Conservation (phyloP, 805 yeast genomes). For the Saccharomycopsis capsularis region DNA sequence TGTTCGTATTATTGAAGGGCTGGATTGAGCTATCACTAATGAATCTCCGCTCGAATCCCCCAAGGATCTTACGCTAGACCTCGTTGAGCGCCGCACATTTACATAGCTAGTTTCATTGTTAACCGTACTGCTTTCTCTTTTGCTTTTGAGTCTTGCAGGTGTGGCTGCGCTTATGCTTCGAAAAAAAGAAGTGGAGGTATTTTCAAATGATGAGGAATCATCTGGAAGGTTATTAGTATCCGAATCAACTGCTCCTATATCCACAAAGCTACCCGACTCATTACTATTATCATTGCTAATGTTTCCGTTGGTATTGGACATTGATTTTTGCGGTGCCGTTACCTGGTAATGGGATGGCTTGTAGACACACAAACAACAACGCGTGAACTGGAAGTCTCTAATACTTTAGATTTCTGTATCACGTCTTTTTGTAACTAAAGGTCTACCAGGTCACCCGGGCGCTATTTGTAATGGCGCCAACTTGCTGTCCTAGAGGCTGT, state of each 20-base stretch:
- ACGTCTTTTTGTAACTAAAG: too few species aligned
- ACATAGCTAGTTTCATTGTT: not conserved
- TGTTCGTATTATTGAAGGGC: not conserved
- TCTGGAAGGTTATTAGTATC: slow-evolving; percentile 8
- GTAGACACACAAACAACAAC: too few species aligned
- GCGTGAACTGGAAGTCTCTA: too few species aligned
- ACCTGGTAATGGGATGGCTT: too few species aligned
- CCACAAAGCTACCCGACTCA: not conserved
- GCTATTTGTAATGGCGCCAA: too few species aligned
- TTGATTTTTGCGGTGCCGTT: too few species aligned
- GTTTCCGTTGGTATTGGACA: not conserved
- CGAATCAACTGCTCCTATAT: slow-evolving; percentile 9
- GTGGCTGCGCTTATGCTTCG: not conserved
- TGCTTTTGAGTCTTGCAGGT: not conserved
- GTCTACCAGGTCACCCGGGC: too few species aligned
- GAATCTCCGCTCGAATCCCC: too few species aligned
- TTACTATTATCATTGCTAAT: not conserved
- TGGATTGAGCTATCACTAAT: not conserved
- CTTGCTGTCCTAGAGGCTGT: too few species aligned
- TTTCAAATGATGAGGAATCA: slow-evolving; percentile 6
- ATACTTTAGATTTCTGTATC: too few species aligned
- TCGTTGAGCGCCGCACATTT: not conserved
- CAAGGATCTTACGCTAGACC: too few species aligned
- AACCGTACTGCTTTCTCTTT: not conserved
- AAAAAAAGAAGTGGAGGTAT: not conserved